Conservation (phyloP, 2,329 filamentous ascomycete genomes). For the Verticillium zaregamsianum region DNA sequence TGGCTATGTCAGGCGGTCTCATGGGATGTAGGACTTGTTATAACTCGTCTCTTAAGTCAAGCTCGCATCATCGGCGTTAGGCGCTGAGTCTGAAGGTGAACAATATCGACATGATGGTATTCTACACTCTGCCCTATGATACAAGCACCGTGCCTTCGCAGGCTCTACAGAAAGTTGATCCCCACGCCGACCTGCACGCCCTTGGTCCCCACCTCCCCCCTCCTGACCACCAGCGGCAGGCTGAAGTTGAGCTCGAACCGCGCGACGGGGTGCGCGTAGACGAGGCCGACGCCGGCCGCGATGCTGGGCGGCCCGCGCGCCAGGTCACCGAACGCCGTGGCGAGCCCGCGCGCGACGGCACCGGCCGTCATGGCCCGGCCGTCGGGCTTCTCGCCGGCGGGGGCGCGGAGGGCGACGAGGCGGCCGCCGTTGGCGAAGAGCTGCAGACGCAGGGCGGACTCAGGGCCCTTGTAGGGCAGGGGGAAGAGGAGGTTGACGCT, state of each 20-base stretch:
- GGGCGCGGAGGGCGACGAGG: conserved; percentile 66
- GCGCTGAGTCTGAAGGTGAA: too few relatives aligned
- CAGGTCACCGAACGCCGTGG: conserved; percentile 64
- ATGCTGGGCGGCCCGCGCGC: conserved; percentile 75
- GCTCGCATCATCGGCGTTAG: too few relatives aligned
- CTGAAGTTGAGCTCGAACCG: conserved; percentile 96
- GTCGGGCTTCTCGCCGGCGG: conserved; percentile 14
- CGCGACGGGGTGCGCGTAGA: conserved; percentile 92
- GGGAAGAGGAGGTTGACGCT: conserved; percentile 83
- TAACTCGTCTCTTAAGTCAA: too few relatives aligned
- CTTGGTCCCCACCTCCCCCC: conserved; percentile 84
- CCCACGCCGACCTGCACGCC: conserved; percentile 94
- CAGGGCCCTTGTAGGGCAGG: conserved; percentile 73
- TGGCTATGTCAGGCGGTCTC: too few relatives aligned
- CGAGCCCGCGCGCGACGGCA: conserved; percentile 50
- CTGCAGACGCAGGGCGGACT: conserved; percentile 82
- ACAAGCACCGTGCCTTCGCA: background rate
- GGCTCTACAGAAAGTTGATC: conserved; percentile 79
- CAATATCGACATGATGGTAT: background rate
- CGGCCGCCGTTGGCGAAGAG: conserved; percentile 88
- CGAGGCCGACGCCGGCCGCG: conserved; percentile 81
- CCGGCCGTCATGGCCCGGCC: conserved; percentile 24
- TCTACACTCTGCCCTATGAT: background rate
- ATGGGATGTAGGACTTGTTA: too few relatives aligned
- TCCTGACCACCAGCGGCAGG: conserved; percentile 74